Conservation (phyloP, 2,329 filamentous ascomycete species). For the Fusarium armeniacum region DNA sequence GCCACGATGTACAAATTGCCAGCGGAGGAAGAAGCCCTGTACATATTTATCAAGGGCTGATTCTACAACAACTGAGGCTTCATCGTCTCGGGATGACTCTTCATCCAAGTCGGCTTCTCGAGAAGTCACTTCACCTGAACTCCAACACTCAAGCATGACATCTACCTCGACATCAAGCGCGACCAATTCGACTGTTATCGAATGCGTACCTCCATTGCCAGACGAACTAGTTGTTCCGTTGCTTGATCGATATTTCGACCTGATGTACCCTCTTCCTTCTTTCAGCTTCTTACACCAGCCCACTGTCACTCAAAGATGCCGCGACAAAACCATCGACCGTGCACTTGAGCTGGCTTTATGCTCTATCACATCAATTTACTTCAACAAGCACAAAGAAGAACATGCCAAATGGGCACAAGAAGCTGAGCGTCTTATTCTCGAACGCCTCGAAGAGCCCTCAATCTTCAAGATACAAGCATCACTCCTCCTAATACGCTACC, state of each 20-base stretch:
- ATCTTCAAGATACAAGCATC: slow-evolving; percentile 51
- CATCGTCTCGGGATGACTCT: slow-evolving; percentile 30
- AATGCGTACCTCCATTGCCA: slow-evolving; percentile 5
- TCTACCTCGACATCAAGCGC: slow-evolving; percentile 34
- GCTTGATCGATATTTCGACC: slow-evolving; percentile 46
- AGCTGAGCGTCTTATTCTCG: slow-evolving; percentile 46
- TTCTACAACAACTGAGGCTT: slow-evolving; percentile 13
- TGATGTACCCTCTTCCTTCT: slow-evolving; percentile 44
- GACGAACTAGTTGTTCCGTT: slow-evolving; percentile 41
- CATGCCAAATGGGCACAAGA: slow-evolving; percentile 45
- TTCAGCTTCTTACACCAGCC: slow-evolving; percentile 48
- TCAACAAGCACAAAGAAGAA: slow-evolving; percentile 31
- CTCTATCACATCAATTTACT: slow-evolving; percentile 47
- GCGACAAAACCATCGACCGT: slow-evolving; percentile 46
- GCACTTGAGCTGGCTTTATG: slow-evolving; percentile 47
- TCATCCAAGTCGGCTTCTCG: slow-evolving; percentile 15
- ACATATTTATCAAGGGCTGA: slow-evolving; percentile 41
- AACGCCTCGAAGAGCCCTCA: slow-evolving; percentile 46
- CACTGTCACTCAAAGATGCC: slow-evolving; percentile 48
- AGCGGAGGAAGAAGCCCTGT: slow-evolving; percentile 45
- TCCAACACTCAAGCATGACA: slow-evolving; percentile 23
- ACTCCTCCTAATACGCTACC: slow-evolving; percentile 46
- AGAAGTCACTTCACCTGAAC: slow-evolving; percentile 28
- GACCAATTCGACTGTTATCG: neutral
- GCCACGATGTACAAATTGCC: slow-evolving; percentile 47